Conservation (phyloP, 2,329 filamentous ascomycete species). For the Trichocomaceae sp. region DNA sequence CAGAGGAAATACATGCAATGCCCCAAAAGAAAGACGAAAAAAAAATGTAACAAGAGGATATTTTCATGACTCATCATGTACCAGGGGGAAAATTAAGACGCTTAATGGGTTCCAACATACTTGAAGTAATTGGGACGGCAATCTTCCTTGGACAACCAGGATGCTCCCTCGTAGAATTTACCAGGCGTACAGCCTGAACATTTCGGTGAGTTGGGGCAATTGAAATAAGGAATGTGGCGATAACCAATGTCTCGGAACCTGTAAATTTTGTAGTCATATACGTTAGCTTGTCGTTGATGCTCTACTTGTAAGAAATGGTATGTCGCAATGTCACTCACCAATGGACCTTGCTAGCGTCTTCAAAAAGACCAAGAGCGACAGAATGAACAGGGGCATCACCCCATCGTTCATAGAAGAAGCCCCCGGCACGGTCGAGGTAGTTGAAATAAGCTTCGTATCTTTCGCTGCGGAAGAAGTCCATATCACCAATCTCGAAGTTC, state of each 20-base stretch:
- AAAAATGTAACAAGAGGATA: constrained; percentile 19
- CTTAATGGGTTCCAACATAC: constrained; percentile 71
- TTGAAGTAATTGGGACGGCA: constrained; percentile 98
- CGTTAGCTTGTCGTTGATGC: not conserved
- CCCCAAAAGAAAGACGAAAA: constrained; percentile 10
- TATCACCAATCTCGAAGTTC: constrained; percentile 93
- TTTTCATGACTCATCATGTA: constrained; percentile 13
- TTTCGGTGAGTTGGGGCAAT: constrained; percentile 94
- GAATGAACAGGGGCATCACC: constrained; percentile 96
- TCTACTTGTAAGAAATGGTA: not conserved
- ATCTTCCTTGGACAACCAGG: constrained; percentile 81
- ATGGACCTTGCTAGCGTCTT: constrained; percentile 83
- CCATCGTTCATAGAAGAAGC: constrained; percentile 99
- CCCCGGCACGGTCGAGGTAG: constrained; percentile 85
- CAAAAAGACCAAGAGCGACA: constrained; percentile 85
- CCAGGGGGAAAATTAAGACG: not conserved
- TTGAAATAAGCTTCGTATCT: constrained; percentile 94
- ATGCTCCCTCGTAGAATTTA: constrained; percentile 79
- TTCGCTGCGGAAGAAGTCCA: constrained; percentile 86
- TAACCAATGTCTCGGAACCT: constrained; percentile 99
- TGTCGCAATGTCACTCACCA: constrained; percentile 55
- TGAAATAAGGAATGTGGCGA: constrained; percentile 97
- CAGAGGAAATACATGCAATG: constrained; percentile 12
- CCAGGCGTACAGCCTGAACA: constrained; percentile 83
- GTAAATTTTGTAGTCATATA: not conserved